Evolutionary conservation across 2,329 filamentous ascomycete species (phyloP).

Genomic region (Cladosporium velox): DNA sequence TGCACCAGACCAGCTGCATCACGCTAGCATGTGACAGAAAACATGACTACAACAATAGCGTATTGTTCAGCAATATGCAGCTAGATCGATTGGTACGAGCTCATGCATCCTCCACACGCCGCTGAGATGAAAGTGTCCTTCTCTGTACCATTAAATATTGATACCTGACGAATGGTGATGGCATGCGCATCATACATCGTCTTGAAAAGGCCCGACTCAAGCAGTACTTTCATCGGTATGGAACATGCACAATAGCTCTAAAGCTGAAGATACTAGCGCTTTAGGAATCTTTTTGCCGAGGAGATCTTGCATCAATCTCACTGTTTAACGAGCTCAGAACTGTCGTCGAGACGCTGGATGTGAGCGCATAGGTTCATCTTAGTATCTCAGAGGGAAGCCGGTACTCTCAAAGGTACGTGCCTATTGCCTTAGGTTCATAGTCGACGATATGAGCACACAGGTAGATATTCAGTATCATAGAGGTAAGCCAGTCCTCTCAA

Average conservation of each 20-base stretch:
- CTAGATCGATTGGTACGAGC: background rate
- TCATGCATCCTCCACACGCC: background rate
- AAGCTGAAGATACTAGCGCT: background rate
- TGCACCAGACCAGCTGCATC: slow-evolving; percentile 14
- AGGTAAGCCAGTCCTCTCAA: too few species aligned
- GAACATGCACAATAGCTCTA: background rate
- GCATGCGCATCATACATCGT: background rate
- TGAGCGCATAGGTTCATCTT: background rate
- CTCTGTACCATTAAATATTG: background rate
- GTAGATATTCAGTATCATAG: too few species aligned
- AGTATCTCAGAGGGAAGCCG: background rate
- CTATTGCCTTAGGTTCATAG: background rate
- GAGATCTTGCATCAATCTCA: background rate
- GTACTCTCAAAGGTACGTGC: background rate
- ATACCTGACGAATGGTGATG: background rate
- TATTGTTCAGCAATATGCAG: background rate
- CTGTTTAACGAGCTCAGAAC: background rate
- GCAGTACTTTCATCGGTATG: background rate
- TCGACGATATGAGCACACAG: background rate
- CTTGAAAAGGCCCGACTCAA: background rate
- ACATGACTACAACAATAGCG: background rate
- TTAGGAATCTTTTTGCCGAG: background rate
- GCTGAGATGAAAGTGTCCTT: background rate
- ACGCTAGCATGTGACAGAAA: slow-evolving; percentile 16
- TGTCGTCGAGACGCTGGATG: background rate